Percentiles rank a stretch among this genome's conserved stretches.
These are phyloP conservation scores for Thielaviopsis ethacetica DNA, from an alignment of 2,329 filamentous ascomycete species.

Conservation along the genomic window DNA sequence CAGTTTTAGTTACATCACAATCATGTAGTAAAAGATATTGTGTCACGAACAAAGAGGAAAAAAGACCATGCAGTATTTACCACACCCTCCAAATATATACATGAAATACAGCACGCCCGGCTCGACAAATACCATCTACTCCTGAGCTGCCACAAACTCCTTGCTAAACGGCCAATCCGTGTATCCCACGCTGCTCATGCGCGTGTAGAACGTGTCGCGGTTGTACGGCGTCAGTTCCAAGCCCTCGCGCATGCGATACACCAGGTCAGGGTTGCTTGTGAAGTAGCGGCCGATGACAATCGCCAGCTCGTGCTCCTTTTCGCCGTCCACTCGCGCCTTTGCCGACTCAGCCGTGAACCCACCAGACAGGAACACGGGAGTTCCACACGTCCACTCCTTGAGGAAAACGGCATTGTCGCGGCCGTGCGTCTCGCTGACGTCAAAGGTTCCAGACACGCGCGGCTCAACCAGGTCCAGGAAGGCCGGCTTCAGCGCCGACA, in stretches of 20 bases:
- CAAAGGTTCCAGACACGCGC: slow-evolving; percentile 25
- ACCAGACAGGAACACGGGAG: slow-evolving; percentile 20
- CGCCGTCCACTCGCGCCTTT: slow-evolving; percentile 14
- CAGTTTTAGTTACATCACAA: neutral
- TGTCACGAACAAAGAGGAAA: neutral
- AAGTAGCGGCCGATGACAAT: slow-evolving; percentile 21
- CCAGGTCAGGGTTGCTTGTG: slow-evolving; percentile 21
- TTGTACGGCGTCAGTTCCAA: slow-evolving; percentile 18
- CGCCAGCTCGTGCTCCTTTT: slow-evolving; percentile 16
- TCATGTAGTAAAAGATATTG: neutral
- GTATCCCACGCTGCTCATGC: slow-evolving; percentile 12
- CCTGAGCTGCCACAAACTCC: neutral
- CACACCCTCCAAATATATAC: neutral
- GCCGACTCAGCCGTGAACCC: slow-evolving; percentile 17
- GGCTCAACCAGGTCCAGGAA: slow-evolving; percentile 45
- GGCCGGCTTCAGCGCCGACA: slow-evolving; percentile 35
- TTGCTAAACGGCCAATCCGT: slow-evolving; percentile 3
- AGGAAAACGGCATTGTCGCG: slow-evolving; percentile 15
- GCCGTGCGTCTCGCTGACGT: slow-evolving; percentile 18
- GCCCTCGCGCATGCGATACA: slow-evolving; percentile 17
- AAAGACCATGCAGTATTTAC: neutral
- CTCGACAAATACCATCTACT: neutral
- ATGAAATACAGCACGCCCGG: neutral
- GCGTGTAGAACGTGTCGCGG: slow-evolving; percentile 17
- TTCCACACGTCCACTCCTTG: slow-evolving; percentile 9